These are phyloP conservation scores for Posidonia oceanica DNA, from an alignment of 116 monocot genomes.

Conservation along the genomic window DNA sequence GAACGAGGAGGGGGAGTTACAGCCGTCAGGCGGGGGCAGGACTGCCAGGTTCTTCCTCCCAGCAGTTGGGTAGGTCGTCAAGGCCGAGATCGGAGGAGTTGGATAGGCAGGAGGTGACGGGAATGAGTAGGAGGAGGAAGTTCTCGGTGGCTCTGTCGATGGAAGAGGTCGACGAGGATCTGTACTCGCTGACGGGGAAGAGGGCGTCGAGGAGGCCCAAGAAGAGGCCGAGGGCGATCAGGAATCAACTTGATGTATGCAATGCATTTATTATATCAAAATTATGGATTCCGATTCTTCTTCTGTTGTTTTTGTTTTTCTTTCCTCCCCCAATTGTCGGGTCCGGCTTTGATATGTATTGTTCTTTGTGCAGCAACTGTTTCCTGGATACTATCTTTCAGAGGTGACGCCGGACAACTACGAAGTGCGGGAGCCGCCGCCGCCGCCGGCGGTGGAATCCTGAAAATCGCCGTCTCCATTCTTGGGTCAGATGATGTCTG, in stretches of 20 bases:
- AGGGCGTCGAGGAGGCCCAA: constrained; percentile 35
- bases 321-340: neutral
- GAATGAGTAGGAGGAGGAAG: constrained; percentile 9
- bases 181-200: constrained; percentile 46
- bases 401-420: constrained; percentile 40
- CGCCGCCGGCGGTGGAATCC: neutral
- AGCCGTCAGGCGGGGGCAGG: constrained; percentile 2
- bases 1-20: constrained; percentile 19
- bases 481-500: no score
- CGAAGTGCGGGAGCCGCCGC: constrained; percentile 17
- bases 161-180: constrained; percentile 71
- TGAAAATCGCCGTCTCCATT: no score
- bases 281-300: neutral
- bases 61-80: neutral
- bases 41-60: neutral
- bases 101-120: constrained; percentile 2
- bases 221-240: constrained; percentile 33
- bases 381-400: constrained; percentile 38
- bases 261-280: neutral
- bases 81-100: constrained; percentile 16
- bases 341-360: neutral
- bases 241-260: constrained; percentile 53
- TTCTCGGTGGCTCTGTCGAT: constrained; percentile 42
- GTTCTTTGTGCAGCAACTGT: constrained; percentile 22
- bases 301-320: neutral